Base-by-base conservation (phyloP, 2,329 filamentous ascomycete species). In the Colletotrichum australisinense region DNA sequence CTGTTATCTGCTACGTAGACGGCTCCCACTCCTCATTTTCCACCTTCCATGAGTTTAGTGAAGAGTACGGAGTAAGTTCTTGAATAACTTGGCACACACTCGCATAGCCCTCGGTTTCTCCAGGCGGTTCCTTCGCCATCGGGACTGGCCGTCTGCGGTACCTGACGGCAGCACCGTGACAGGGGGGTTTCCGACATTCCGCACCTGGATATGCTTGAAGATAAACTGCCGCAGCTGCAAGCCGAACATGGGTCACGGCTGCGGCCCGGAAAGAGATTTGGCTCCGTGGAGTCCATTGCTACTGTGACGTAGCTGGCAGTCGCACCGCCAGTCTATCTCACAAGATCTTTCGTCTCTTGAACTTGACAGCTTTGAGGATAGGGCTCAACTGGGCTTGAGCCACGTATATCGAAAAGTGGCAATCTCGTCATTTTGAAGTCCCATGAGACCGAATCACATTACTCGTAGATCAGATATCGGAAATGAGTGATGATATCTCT, bases 201-300 rank as follows among this genome's bases (percentile, higher is more conserved):
- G 38, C 16, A 19, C 57, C 12, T 19, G 11, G 57, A 35, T 19
- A 7, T 24, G 22, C 32, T 56, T 28, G 42, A 46, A 46, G 19
- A 26, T 26, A 53, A 59, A 16, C 24, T 59, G 53, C 67, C 53
- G 53, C 22, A 35, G 30, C 28, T 53, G 46, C 57, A 42, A 24
- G 49, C 28, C 42, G 16, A 30, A 24, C 9, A n/a, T 26, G 28
- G 62, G 32, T 49, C 42, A 56, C 49, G 35, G 68, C 22, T 53
- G 26, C 63, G 63, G 68, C 68, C 63, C 56, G 63, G 49, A 67
- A 62, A 35, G 24, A 71, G 56, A 67, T 67, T 57, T 46, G 67
- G 55, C 32, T 62, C 63, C 56, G 56, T 30, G 52, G 6, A 35
- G 12, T 38, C 19, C 32, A 46, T 16, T 16, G 16, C 9, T n/a